Evolutionary conservation across 768 basidiomycete genomes (phyloP), one percentile per base, ranked within the genome.

Genomic region (Sistotremastrum suecicum): DNA sequence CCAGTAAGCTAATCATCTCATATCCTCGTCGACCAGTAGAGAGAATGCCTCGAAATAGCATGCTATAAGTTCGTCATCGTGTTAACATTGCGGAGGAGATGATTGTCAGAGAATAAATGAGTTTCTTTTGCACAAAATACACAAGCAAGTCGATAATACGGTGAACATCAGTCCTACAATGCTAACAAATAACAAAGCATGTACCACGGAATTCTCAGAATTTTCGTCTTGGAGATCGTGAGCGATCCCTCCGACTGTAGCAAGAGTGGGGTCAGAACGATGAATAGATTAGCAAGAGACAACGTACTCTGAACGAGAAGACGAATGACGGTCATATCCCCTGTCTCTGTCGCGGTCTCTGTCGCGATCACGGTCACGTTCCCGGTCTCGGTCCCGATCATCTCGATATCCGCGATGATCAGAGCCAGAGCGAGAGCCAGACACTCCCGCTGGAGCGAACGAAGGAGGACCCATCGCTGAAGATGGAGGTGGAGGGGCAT

Each of bases 291-390:
- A 31, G 44, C 36, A 48, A 51, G 56, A 53, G 52, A 57, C 48
- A 55, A 47, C 38, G 73, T 53, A 82, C 78, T 86, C 81, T 56
- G 84, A 81, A 50, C 85, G 78, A 46, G 78, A 74, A 44, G 73
- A 68, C 51, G 71, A 64, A 62, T 81, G 75, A 56, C 81, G 68
- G 53, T 87, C 82, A 54, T 77, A 79, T 28, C 75, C 76, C 54
- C 80, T 42, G 34, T 54, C 52, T 10, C 53, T 39, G 20, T 51
- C 54, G 5, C 44, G 47, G 30, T 54, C 52, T 12, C 53, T 69
- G 54, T 80, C 73, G 43, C 78, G 70, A 56, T 83, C 79, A 36
- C 80, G 74, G 56, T 83, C 77, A 50, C 78, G 70, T 47, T 69
- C 71, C 33, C 77, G 76, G 44, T 79, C 77, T 55, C 81, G 72